Evolutionary conservation across 129 eudicot genomes (phyloP).

Genomic region (Sambucus nigra): DNA sequence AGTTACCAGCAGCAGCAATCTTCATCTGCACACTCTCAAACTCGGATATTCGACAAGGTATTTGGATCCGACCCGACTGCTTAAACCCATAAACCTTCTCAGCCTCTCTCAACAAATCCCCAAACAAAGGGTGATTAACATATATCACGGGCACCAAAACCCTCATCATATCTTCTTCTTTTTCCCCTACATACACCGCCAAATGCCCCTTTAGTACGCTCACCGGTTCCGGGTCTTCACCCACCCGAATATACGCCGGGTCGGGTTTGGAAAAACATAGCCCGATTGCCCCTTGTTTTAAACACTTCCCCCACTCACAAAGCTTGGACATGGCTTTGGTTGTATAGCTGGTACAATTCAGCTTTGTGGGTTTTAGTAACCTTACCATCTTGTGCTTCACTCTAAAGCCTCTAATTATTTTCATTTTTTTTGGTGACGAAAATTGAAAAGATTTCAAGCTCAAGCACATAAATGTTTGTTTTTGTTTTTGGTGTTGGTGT

Average conservation of each 20-base stretch:
- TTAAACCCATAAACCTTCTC: constrained; percentile 73
- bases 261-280: constrained; percentile 18
- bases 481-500: not conserved
- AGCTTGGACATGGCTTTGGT: constrained; percentile 33
- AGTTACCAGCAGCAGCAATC: constrained; percentile 39
- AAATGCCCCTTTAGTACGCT: constrained; percentile 67
- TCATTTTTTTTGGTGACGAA: constrained; percentile 16
- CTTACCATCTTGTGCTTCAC: constrained; percentile 41
- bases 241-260: constrained; percentile 37
- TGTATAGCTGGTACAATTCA: constrained; percentile 14
- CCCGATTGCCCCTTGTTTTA: constrained; percentile 28
- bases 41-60: constrained; percentile 74
- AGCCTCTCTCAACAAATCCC: constrained; percentile 54
- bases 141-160: constrained; percentile 75
- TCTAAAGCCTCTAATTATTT: constrained; percentile 43
- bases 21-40: constrained; percentile 52
- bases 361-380: too few species aligned
- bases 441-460: constrained; percentile 4
- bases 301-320: constrained; percentile 28
- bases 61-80: constrained; percentile 73
- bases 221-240: constrained; percentile 18
- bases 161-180: constrained; percentile 44
- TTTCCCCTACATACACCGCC: constrained; percentile 73
- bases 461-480: not conserved
- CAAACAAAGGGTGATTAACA: constrained; percentile 73